A percentile compares a stretch with the other conserved stretches of the same genome.
Evolutionary conservation across 208 protist genomes (phyloP).

Genomic region (Acanthamoeba culbertsoni): DNA sequence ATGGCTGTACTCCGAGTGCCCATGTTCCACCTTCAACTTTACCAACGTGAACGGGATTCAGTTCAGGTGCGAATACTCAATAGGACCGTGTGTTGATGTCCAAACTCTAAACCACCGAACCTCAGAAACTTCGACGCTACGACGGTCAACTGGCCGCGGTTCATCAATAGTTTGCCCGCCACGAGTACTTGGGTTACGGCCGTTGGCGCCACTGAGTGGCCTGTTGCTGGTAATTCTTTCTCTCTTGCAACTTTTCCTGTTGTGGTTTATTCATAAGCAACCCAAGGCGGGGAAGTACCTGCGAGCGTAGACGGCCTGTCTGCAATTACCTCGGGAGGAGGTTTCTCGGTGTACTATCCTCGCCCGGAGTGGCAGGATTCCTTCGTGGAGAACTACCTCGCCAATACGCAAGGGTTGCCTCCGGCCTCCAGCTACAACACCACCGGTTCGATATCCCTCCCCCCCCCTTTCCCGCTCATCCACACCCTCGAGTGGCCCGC

Average conservation of each 20-base stretch:
- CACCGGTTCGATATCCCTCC: not conserved
- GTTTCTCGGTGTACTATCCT: not conserved
- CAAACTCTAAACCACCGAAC: not conserved
- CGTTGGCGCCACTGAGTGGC: not conserved
- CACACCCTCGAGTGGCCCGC: not conserved
- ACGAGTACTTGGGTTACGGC: not conserved
- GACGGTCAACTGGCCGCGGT: not conserved
- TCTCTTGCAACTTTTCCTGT: not conserved
- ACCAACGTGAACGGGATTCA: not conserved
- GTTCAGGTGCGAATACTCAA: not conserved
- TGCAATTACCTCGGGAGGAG: conserved; percentile 63
- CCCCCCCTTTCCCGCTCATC: not conserved
- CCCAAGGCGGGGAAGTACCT: not conserved
- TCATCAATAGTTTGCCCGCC: not conserved
- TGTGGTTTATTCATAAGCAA: not conserved
- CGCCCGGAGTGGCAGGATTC: conserved; percentile 39
- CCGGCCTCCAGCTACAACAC: not conserved
- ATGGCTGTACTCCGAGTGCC: not conserved
- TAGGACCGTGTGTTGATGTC: not conserved
- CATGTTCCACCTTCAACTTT: not conserved
- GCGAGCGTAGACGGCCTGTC: not conserved
- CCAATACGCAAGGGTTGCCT: not conserved
- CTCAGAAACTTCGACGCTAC: not conserved
- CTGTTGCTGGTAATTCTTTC: not conserved
- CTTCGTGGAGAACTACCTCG: not conserved